Evolutionary conservation across 192 early-diverging fungal species (phyloP), one percentile per base, ranked within the genome.

Genomic region (Coemansia sp.): DNA sequence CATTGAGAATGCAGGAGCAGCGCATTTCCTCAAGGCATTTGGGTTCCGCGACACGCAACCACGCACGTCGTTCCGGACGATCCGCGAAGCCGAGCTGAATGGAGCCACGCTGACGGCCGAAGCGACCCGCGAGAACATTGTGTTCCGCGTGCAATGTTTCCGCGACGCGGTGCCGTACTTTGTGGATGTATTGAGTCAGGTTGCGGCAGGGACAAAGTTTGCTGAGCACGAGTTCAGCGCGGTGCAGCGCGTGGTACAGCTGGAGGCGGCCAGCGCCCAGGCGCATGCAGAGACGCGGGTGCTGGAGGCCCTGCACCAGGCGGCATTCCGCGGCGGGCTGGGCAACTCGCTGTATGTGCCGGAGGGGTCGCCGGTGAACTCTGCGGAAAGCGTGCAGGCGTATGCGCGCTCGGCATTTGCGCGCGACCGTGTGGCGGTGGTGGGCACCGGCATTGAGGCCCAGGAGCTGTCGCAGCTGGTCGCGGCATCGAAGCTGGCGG

Each of bases 311-410:
- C 80, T 91, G 57, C 94, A 99, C 79, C 83, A 83, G 62, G 86
- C 86, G 31, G 96, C 94, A 30, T 99, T 96, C 87, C 90, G 93
- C 65, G 70, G 68, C 59, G 96, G 96, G 12, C 86, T 99, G 61
- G 96, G 96, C 48, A 94, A 96, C 90, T 86, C 92, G 41, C 80
- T 99, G 39, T 95, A 87, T 75, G 91, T 91, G 30, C 70, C 81
- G 52, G 61, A 83, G n/a, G 81, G 79, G 53, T 66, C 86, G 55
- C 79, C 87, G 14, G 68, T 84, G 46, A 55, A 79, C 16, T 87
- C 78, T 39, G 81, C 83, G 40, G 82, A 85, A 39, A 78, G 85
- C 30, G 80, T 98, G 62, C 83, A 82, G 61, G 78, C 79, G 48
- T 96, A 87, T 75, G 88, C 91, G 43, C 55, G 78, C 44, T 63